Conservation (phyloP, 257 asterid species). For the Solanum rostratum region DNA sequence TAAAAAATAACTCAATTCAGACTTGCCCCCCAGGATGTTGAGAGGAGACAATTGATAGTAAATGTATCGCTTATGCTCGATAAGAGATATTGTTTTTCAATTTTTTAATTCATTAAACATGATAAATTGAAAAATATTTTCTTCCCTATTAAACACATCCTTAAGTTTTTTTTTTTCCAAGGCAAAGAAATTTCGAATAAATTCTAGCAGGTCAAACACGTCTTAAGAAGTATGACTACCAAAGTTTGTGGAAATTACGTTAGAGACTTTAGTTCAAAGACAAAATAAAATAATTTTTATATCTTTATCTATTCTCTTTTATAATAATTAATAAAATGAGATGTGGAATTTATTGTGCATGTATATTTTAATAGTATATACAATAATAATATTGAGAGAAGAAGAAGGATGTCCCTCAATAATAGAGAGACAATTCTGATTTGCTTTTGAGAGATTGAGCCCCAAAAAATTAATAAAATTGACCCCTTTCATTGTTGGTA, state of each 20-base stretch:
- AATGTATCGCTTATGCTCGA: background rate
- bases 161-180: background rate
- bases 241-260: background rate
- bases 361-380: background rate
- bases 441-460: background rate
- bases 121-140: background rate
- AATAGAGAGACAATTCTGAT: background rate
- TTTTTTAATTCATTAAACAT: background rate
- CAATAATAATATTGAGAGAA: background rate
- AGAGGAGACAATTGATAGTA: background rate
- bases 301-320: background rate
- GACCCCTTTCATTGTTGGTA: background rate
- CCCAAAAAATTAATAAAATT: background rate
- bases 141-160: background rate
- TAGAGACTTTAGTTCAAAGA: background rate
- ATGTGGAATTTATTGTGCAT: background rate
- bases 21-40: background rate
- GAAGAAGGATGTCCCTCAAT: background rate
- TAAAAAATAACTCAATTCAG: background rate
- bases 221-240: background rate
- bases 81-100: too few relatives aligned
- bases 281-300: background rate
- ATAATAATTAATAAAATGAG: background rate
- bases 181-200: background rate
- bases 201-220: background rate